Evolutionary conservation across 805 yeast species (phyloP), one percentile per base, ranked within the genome.

Genomic region (Starmerella gropengiesseri): DNA sequence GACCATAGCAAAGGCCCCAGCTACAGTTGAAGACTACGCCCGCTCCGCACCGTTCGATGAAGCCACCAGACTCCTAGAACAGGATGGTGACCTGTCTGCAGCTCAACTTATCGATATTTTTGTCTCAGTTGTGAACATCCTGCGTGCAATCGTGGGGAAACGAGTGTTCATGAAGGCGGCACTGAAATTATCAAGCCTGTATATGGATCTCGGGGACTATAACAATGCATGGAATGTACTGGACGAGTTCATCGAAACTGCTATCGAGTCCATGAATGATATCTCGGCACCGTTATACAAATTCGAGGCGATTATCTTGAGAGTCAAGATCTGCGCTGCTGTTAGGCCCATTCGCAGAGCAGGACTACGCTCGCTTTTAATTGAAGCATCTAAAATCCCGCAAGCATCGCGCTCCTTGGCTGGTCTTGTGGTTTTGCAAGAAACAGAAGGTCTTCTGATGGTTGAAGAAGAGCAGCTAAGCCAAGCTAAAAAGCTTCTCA

Each of bases 401-500:
- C 17, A 11, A 4, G 29, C 28, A 6, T 5, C 25, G 11, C 17
- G 23, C 4, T 33, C 33, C 2, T 34, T 23, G 3, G 27, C 6
- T 7, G 27, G 30, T 5, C 23, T 13, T 3, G 13, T 8, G 2
- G n/a, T 37, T n/a, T 13, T 40, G 2, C 29, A 27, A 4, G 43
- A 30, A n/a, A 31, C 22, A 4, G 14, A 19, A 8, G 47, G 38
- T 4, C 22, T 43, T 7, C 16, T 33, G 20, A 22, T 11, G 3
- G 14, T 40, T 2, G 35, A 23, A 9, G 16, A n/a, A n/a, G 27
- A 32, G 2, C 31, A 8, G 5, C 19, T 44, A 2, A 19, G 25
- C 7, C 41, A 36, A 2, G 44, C 47, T 7, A 29, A 25, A 17
- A 20, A 18, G 3, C 22, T 36, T 12, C 35, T 44, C 9, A 28